A percentile compares a stretch with the other conserved stretches of the same genome.
phyloP scores from a whole-genome alignment of 306 rosid genomes.

The Ammopiptanthus mongolicus region DNA sequence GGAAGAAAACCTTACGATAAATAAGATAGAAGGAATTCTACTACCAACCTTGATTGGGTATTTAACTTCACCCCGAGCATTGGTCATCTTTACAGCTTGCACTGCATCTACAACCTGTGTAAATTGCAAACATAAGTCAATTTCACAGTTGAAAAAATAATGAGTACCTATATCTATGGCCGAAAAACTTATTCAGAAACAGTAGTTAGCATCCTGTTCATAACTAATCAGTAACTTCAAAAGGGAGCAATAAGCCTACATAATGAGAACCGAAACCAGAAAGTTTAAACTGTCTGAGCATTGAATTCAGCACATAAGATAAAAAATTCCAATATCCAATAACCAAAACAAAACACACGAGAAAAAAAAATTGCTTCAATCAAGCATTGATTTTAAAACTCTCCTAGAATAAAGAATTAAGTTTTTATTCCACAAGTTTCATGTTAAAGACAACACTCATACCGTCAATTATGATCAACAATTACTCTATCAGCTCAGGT shows the following conservation, averaged over 20 bases:
- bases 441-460: not conserved
- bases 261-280: not conserved
- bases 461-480: not conserved
- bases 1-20: not conserved
- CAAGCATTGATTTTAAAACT: slow-evolving; percentile 2
- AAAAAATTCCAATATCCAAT: not conserved
- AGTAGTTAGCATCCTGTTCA: not conserved
- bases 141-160: not conserved
- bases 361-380: not conserved
- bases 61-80: slow-evolving; percentile 82
- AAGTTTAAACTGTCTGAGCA: not conserved
- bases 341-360: not conserved
- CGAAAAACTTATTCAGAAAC: not conserved
- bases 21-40: not conserved
- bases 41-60: slow-evolving; percentile 91
- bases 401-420: not conserved
- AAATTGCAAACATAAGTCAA: slow-evolving; percentile 14
- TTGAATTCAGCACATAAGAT: not conserved
- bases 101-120: slow-evolving; percentile 92
- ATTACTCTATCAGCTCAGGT: not conserved
- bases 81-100: slow-evolving; percentile 88
- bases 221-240: not conserved
- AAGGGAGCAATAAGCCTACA: not conserved
- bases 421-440: not conserved
- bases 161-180: not conserved